Evolutionary conservation across 805 yeast genomes (phyloP).

Genomic region (Saccharomycopsis fodiens): DNA sequence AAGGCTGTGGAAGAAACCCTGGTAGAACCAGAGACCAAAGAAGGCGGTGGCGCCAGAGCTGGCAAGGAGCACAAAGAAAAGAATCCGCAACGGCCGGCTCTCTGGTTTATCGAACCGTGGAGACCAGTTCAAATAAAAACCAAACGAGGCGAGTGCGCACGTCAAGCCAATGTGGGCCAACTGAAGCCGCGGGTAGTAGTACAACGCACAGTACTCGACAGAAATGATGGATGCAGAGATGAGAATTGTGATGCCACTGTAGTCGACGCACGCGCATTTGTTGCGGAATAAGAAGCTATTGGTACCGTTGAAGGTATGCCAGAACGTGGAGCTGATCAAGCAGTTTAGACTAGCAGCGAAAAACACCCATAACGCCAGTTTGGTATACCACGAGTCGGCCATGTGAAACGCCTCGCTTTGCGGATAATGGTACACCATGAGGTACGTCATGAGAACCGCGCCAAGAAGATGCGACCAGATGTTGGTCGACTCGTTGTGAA

Average conservation of each 20-base stretch:
- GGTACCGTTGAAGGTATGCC: constrained; percentile 90
- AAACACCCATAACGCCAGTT: constrained; percentile 53
- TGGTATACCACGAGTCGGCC: constrained; percentile 30
- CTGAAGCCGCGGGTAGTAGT: constrained; percentile 45
- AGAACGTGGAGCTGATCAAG: constrained; percentile 65
- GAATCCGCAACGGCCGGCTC: constrained; percentile 68
- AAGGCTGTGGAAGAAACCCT: constrained; percentile 48
- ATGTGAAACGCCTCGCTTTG: constrained; percentile 39
- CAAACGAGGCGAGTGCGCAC: constrained; percentile 56
- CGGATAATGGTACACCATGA: constrained; percentile 60
- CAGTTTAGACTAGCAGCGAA: constrained; percentile 71
- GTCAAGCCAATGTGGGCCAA: constrained; percentile 53
- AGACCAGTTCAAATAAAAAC: constrained; percentile 84
- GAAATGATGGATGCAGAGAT: constrained; percentile 86
- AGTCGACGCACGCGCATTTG: constrained; percentile 87
- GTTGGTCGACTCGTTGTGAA: constrained; percentile 87
- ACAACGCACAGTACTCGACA: constrained; percentile 74
- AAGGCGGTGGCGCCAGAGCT: constrained; percentile 66
- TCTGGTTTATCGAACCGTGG: constrained; percentile 86
- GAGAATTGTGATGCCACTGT: constrained; percentile 85
- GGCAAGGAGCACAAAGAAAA: constrained; percentile 74
- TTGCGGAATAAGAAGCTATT: constrained; percentile 54
- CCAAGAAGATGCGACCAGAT: constrained; percentile 91
- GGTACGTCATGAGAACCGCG: constrained; percentile 45
- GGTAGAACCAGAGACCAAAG: constrained; percentile 42